Evolutionary conservation across 495 filamentous ascomycete genomes (phyloP).

Genomic region (Hypoxylon intermedium): DNA sequence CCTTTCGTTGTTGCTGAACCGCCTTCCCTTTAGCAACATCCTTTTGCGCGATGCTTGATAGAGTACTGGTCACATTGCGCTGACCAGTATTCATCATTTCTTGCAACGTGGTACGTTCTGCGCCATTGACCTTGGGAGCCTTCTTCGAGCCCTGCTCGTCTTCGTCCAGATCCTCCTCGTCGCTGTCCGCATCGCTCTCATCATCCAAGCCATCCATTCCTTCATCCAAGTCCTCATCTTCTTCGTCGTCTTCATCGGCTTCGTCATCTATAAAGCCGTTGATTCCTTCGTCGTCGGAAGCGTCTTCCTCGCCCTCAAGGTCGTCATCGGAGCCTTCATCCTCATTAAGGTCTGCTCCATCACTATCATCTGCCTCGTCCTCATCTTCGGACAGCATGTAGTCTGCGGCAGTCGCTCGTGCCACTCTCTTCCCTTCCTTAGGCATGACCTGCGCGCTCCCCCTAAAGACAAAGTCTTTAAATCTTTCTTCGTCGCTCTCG

Average conservation of each 20-base stretch:
- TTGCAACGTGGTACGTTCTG: conserved; percentile 33
- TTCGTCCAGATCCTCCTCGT: conserved; percentile 49
- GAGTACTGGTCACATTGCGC: conserved; percentile 59
- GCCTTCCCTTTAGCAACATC: conserved; percentile 87
- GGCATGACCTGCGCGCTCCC: conserved; percentile 58
- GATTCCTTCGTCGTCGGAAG: conserved; percentile 47
- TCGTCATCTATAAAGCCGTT: conserved; percentile 47
- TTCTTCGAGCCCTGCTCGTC: conserved; percentile 35
- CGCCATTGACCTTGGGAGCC: conserved; percentile 27
- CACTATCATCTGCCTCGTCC: conserved; percentile 36
- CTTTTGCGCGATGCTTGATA: conserved; percentile 33
- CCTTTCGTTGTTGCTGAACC: conserved; percentile 79
- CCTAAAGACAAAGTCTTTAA: conserved; percentile 60
- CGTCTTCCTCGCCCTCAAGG: conserved; percentile 51
- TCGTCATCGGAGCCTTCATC: conserved; percentile 46
- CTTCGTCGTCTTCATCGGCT: conserved; percentile 48
- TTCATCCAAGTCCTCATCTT: conserved; percentile 68
- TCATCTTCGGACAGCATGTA: conserved; percentile 59
- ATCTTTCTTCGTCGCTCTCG: conserved; percentile 66
- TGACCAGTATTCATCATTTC: conserved; percentile 42
- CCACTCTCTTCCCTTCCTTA: conserved; percentile 38
- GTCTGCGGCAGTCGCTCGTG: conserved; percentile 56
- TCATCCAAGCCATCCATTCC: conserved; percentile 88
- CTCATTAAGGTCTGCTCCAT: conserved; percentile 48
- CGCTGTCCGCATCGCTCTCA: conserved; percentile 22